Evolutionary conservation across 768 basidiomycete species (phyloP).

Genomic region (Hemileccinum rubropunctum): DNA sequence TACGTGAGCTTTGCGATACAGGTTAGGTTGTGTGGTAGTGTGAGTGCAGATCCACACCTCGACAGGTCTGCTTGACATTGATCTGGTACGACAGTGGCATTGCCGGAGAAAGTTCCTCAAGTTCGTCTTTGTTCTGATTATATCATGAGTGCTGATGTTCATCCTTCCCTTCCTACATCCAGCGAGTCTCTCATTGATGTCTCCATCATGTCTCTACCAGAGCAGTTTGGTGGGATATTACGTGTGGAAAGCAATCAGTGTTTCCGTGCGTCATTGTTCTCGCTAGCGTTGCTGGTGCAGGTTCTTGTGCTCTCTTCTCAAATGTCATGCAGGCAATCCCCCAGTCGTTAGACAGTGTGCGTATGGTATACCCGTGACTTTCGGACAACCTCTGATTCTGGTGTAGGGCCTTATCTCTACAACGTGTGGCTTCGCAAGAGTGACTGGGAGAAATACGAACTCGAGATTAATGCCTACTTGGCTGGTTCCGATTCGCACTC

Average conservation of each 20-base stretch:
- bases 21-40: slow-evolving; percentile 43
- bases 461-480: slow-evolving; percentile 2
- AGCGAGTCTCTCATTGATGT: slow-evolving; percentile 16
- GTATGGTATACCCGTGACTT: neutral
- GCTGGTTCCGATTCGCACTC: neutral
- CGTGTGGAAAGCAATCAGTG: slow-evolving; percentile 21
- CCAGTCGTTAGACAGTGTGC: slow-evolving; percentile 3
- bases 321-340: slow-evolving; percentile 1
- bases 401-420: slow-evolving; percentile 18
- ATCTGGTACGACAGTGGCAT: slow-evolving; percentile 13
- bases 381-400: neutral
- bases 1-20: slow-evolving; percentile 50
- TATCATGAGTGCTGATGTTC: neutral
- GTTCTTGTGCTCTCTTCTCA: neutral
- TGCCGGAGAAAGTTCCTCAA: slow-evolving; percentile 15
- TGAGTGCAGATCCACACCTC: slow-evolving; percentile 20
- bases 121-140: slow-evolving; percentile 12
- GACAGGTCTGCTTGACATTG: neutral
- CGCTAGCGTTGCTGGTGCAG: too few species aligned
- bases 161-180: neutral
- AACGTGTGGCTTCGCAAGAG: slow-evolving; percentile 16
- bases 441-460: slow-evolving; percentile 11
- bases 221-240: too few species aligned
- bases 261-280: slow-evolving; percentile 17
- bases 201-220: too few species aligned